These are phyloP conservation scores for Podospora sp. DNA, from an alignment of 495 filamentous ascomycete species.

Conservation along the genomic window DNA sequence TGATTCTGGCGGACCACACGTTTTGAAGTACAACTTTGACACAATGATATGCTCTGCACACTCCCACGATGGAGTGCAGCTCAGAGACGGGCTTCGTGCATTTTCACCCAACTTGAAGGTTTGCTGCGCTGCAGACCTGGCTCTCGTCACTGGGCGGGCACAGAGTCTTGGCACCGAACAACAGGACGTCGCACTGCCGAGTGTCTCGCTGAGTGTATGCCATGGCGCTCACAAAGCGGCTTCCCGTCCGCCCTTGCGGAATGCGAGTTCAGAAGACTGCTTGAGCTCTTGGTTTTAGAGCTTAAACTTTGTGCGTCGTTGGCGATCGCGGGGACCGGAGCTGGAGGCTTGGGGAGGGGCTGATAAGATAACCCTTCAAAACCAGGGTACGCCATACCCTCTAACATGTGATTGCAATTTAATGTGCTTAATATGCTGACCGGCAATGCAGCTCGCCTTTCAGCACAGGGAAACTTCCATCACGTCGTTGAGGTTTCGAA, in stretches of 20 bases:
- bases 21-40: too few species aligned
- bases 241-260: neutral
- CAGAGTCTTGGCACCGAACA: neutral
- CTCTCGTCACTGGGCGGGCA: too few species aligned
- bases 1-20: too few species aligned
- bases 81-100: too few species aligned
- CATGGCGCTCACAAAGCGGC: neutral
- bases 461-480: neutral
- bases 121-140: too few species aligned
- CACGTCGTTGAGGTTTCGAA: neutral
- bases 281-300: neutral
- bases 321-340: neutral
- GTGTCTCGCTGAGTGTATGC: neutral
- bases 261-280: neutral
- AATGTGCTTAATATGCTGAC: constrained; percentile 16
- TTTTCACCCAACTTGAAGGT: too few species aligned
- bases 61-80: too few species aligned
- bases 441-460: constrained; percentile 4
- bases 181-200: neutral
- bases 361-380: neutral
- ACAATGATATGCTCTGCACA: too few species aligned
- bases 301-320: neutral
- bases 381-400: neutral
- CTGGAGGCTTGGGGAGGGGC: neutral
- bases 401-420: constrained; percentile 11